Conservation (phyloP, 2,329 filamentous ascomycete species). For the Chlorencoelia australis region DNA sequence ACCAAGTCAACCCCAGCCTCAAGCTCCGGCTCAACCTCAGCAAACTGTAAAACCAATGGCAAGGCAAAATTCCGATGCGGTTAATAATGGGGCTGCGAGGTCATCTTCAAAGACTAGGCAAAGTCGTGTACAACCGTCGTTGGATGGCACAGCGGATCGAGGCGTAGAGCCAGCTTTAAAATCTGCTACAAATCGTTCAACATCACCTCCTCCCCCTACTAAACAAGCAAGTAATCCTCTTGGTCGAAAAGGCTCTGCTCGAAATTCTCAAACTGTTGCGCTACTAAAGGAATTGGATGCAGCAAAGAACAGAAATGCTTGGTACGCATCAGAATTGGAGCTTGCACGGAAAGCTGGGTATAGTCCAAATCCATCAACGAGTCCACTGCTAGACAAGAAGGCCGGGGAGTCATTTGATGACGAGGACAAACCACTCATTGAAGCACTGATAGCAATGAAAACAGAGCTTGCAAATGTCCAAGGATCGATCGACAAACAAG, state of each 20-base stretch:
- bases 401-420: slow-evolving; percentile 75
- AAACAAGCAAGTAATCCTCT: slow-evolving; percentile 51
- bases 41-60: slow-evolving; percentile 28
- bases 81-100: slow-evolving; percentile 20
- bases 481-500: slow-evolving; percentile 78
- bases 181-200: slow-evolving; percentile 34
- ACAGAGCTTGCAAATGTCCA: slow-evolving; percentile 85
- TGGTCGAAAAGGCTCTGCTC: slow-evolving; percentile 47
- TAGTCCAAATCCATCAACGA: slow-evolving; percentile 57
- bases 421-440: slow-evolving; percentile 83
- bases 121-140: slow-evolving; percentile 50
- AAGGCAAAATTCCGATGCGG: slow-evolving; percentile 18
- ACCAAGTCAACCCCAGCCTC: not conserved
- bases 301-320: slow-evolving; percentile 79
- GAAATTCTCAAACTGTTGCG: slow-evolving; percentile 52
- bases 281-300: slow-evolving; percentile 80
- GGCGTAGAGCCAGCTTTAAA: slow-evolving; percentile 36
- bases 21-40: slow-evolving; percentile 42
- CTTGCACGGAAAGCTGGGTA: slow-evolving; percentile 88
- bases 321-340: slow-evolving; percentile 93
- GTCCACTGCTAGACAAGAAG: slow-evolving; percentile 66
- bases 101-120: slow-evolving; percentile 42
- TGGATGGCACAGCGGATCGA: slow-evolving; percentile 56
- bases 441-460: slow-evolving; percentile 86
- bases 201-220: slow-evolving; percentile 49